Evolutionary conservation across 225 moss, liverwort and hornwort genomes (phyloP).

Genomic region (Anthoceros angustus): DNA sequence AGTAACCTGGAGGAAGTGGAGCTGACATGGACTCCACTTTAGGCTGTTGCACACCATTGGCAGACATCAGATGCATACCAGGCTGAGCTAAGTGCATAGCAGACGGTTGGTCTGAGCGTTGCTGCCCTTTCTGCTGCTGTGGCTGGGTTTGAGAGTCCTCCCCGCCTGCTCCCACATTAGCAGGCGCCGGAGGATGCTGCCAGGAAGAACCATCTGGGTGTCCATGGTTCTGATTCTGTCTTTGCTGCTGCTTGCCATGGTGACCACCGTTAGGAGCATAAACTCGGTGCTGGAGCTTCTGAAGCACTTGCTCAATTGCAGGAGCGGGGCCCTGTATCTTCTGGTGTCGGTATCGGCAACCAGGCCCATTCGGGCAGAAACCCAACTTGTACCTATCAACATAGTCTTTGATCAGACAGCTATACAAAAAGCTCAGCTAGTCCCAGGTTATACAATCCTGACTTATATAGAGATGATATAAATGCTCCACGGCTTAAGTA

Average conservation of each 20-base stretch:
- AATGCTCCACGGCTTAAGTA: no score
- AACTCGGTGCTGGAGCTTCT: slow-evolving; percentile 80
- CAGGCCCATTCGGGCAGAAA: slow-evolving; percentile 94
- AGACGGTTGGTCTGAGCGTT: slow-evolving; percentile 41
- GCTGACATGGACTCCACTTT: slow-evolving; percentile 44
- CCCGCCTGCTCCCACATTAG: slow-evolving; percentile 14
- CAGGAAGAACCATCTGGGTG: slow-evolving; percentile 23
- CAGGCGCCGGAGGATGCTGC: slow-evolving; percentile 17
- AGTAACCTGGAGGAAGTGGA: slow-evolving; percentile 67
- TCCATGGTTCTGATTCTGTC: slow-evolving; percentile 31
- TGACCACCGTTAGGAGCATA: slow-evolving; percentile 70
- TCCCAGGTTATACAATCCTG: not conserved
- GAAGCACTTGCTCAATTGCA: slow-evolving; percentile 67
- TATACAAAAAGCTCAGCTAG: not conserved
- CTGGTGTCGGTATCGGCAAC: slow-evolving; percentile 89
- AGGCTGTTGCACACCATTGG: slow-evolving; percentile 42
- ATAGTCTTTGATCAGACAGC: not conserved
- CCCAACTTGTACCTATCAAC: slow-evolving; percentile 84
- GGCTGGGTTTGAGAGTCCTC: slow-evolving; percentile 17
- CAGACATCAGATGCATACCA: slow-evolving; percentile 18
- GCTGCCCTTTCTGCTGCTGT: slow-evolving; percentile 27
- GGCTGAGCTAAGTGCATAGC: slow-evolving; percentile 41
- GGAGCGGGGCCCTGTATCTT: slow-evolving; percentile 80
- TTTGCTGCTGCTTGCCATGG: slow-evolving; percentile 50
- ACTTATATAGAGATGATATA: no score